Conservation (phyloP, 441 rosid species). For the Bocquillonia castaneifolia region DNA sequence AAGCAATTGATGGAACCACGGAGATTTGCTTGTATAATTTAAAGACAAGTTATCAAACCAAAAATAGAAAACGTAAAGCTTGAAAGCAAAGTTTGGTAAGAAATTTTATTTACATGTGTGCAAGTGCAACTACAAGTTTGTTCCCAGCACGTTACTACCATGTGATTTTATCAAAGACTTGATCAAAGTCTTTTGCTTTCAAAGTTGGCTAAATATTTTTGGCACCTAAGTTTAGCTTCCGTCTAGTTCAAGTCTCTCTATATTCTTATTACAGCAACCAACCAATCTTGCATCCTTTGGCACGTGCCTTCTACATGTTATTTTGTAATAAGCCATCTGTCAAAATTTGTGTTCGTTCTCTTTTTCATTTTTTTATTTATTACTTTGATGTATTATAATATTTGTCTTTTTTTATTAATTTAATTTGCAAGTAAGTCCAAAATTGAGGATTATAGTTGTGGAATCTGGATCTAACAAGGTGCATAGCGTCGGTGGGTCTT, state of each 20-base stretch:
- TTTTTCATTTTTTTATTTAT: neutral
- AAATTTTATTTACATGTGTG: too few relatives aligned
- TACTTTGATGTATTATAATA: too few relatives aligned
- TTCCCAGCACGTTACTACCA: conserved; percentile 18
- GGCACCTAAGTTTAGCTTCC: too few relatives aligned
- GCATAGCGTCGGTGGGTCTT: neutral
- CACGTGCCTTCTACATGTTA: neutral
- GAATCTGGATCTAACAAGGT: conserved; percentile 17
- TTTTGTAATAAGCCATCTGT: neutral
- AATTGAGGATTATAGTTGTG: neutral
- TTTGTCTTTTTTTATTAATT: too few relatives aligned
- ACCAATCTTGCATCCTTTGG: neutral
- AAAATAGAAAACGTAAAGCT: neutral
- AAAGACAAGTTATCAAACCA: neutral
- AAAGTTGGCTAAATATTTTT: neutral
- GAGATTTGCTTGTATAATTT: too few relatives aligned
- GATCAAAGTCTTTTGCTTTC: conserved; percentile 11
- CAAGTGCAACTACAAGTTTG: neutral
- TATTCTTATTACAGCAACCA: neutral
- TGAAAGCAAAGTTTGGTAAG: neutral
- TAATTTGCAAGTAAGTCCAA: conserved; percentile 2
- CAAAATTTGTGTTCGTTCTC: neutral
- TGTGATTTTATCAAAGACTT: neutral
- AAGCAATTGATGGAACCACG: too few relatives aligned
- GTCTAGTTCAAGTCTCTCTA: conserved; percentile 12